Evolutionary conservation across 176 grass and related monocot species (phyloP).

Genomic region (Aegilops tauschii): DNA sequence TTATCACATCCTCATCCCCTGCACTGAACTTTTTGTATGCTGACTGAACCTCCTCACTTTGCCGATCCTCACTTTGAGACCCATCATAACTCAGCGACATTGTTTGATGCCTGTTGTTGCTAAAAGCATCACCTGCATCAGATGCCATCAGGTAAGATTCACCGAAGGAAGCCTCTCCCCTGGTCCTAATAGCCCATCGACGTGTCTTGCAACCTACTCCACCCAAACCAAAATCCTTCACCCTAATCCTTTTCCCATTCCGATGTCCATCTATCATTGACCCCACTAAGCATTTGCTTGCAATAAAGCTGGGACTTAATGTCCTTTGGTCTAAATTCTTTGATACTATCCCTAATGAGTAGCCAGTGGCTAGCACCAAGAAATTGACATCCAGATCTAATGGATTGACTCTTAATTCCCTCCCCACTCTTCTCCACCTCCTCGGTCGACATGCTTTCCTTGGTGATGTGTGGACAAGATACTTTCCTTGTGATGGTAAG

Average conservation of each 20-base stretch:
- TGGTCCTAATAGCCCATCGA: neutral
- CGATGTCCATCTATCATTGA: neutral
- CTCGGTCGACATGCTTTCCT: slow-evolving; percentile 24
- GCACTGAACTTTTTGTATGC: slow-evolving; percentile 38
- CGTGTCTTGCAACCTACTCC: neutral
- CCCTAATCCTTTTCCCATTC: slow-evolving; percentile 27
- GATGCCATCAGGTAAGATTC: slow-evolving; percentile 46
- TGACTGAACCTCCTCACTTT: slow-evolving; percentile 58
- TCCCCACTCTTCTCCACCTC: slow-evolving; percentile 57
- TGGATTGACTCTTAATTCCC: slow-evolving; percentile 36
- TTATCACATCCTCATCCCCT: slow-evolving; percentile 27
- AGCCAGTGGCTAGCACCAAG: slow-evolving; percentile 40
- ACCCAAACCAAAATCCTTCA: slow-evolving; percentile 20
- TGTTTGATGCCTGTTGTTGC: slow-evolving; percentile 19
- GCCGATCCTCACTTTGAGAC: slow-evolving; percentile 42
- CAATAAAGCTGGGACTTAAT: neutral
- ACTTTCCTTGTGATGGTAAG: slow-evolving; percentile 12
- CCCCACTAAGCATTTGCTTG: neutral
- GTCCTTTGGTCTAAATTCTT: neutral
- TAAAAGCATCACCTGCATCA: slow-evolving; percentile 36
- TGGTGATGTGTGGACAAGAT: neutral
- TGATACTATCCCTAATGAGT: slow-evolving; percentile 34
- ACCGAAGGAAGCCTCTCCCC: slow-evolving; percentile 17
- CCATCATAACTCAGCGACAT: slow-evolving; percentile 39
- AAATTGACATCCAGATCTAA: slow-evolving; percentile 49